Evolutionary conservation across 2,329 filamentous ascomycete genomes (phyloP), one percentile per base, ranked within the genome.

Genomic region (Aspergillus tamarii): DNA sequence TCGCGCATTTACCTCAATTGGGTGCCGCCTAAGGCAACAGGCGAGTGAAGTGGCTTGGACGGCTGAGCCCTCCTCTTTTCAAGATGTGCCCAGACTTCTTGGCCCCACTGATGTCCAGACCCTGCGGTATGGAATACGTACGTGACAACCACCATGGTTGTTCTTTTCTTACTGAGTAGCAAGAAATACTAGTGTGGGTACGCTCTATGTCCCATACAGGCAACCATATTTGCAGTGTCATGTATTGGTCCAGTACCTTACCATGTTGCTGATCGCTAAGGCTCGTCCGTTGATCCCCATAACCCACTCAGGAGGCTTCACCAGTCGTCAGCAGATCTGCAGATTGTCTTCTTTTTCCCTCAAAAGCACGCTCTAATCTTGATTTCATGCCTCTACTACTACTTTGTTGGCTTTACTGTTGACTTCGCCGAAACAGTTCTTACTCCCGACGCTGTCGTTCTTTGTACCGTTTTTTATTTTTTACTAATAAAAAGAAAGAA

Each of bases 11-110:
- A 55, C 52, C 32, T 55, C 32, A 55, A 39, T 39, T 55, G 32
- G 52, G 52, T 36, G 52, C 23, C 39, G 41, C 43, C 54, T 57
- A 54, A 61, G 59, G 59, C 52, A 57, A 34, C 59, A 26, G 52
- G 21, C 52, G 32, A 36, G 52, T 55, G 52, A 55, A 54, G 52
- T 55, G 52, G 52, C 32, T 54, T 36, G 52, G 26, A 26, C 26
- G 26, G 26, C 26, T 26, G 26, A 26, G 26, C 26, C 26, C 26
- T 26, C 26, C 26, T 26, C 26, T 26, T 26, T 26, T 26, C 26
- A 26, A 26, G 26, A 26, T 26, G 26, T 26, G 26, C 26, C 26
- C 26, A 26, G 26, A 26, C 26, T 26, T 5, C 26, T 26, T 26
- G 26, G 26, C 26, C 26, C 26, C 26, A 26, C 26, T 26, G 26